Base-by-base conservation (phyloP, 129 eudicot species). In the Tanacetum coccineum region DNA sequence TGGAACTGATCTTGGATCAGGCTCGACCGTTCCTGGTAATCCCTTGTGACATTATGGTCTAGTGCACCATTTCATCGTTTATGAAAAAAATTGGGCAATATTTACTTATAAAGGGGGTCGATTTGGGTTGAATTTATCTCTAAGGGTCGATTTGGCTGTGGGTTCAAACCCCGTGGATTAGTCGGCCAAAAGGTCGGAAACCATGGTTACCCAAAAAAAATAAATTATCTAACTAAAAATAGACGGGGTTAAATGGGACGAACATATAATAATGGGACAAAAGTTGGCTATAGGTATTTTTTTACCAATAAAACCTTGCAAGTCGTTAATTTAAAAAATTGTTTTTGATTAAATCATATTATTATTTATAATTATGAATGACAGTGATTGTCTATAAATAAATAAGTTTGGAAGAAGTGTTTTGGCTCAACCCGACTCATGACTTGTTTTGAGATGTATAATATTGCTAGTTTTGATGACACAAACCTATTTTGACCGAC, bases 1-100 rank as follows among this genome's bases (percentile, higher is more conserved):
- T 59, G 98, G 98, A 68, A 88, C 96, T 54, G 98, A 92, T 86
- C 95, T 92, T 68, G 98, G 98, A 52, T 85, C 98, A 11, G 98
- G 96, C 63, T 62, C 96, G 26, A 81, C 85, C 17, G 98, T 92
- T 28, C 91, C 89, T 73, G 98, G 98, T 91, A 78, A 70, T 64
- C 58, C 6, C 49, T 62, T 20, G 39, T 52, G 56, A 15, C 40
- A 59, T 58, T 49, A 59, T 48, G 22, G 39, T 55, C 20, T 51
- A 10, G 14, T 44, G 50, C 30, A 30, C 36, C 36, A 30, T 30
- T 30, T 30, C 36, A 30, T 4, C 7, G 36, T 30, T 30, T 30
- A 30, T 30, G 7, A 30, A 13, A 30, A 9, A 57, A n/a, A n/a
- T n/a, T 13, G 11, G 5, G 14, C 19, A 4, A 9, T 32, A 60